Evolutionary conservation across 2,329 filamentous ascomycete species (phyloP).

Genomic region (Apiospora marii): DNA sequence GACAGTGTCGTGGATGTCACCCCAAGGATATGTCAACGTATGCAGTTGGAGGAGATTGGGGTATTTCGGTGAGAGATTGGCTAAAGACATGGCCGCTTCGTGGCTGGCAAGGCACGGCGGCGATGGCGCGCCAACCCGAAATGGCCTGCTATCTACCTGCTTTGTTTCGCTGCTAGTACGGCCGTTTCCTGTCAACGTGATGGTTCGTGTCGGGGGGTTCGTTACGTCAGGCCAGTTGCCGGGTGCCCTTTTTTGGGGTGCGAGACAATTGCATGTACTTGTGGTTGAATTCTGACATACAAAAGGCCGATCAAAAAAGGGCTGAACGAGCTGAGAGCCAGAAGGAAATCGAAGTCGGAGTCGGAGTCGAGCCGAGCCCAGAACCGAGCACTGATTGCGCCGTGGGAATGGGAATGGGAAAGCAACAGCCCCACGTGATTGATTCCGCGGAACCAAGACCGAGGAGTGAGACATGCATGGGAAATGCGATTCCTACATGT

Average conservation of each 20-base stretch:
- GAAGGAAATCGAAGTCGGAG: background rate
- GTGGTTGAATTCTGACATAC: background rate
- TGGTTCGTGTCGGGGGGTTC: slow-evolving; percentile 14
- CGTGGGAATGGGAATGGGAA: background rate
- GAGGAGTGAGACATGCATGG: slow-evolving; percentile 4
- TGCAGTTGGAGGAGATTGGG: background rate
- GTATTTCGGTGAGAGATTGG: slow-evolving; percentile 8
- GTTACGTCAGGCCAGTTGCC: slow-evolving; percentile 1
- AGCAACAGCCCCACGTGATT: background rate
- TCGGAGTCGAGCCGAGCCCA: slow-evolving; percentile 1
- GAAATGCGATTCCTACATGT: background rate
- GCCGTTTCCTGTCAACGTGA: slow-evolving; percentile 14
- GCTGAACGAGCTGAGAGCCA: background rate
- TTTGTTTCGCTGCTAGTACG: background rate
- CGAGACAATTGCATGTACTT: background rate
- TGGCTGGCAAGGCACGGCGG: background rate
- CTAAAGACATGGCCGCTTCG: background rate
- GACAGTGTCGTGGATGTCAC: background rate
- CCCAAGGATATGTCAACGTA: background rate
- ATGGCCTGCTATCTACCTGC: background rate
- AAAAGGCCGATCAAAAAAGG: background rate
- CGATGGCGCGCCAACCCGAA: background rate
- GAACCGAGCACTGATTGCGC: background rate
- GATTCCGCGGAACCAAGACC: background rate
- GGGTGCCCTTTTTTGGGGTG: background rate